Percentiles rank a stretch among this genome's conserved stretches.
Conservation (phyloP, 2,329 filamentous ascomycete species). For the Didymosphaeria variabile region DNA sequence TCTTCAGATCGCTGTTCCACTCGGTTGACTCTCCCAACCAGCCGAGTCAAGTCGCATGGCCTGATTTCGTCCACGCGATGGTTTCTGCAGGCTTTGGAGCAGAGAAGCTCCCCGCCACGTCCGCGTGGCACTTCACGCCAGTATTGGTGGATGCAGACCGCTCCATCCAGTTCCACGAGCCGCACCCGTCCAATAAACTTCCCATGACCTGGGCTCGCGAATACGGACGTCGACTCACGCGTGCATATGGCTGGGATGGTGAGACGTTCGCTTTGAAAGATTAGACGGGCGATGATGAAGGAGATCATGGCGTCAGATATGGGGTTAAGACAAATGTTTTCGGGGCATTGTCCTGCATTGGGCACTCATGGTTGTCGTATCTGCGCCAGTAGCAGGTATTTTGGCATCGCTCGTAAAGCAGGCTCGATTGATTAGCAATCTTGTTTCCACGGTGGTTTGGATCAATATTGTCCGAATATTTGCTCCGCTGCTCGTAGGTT, state of each 20-base stretch:
- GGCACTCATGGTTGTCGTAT: too few relatives aligned
- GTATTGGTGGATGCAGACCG: slow-evolving; percentile 51
- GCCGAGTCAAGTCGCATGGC: slow-evolving; percentile 63
- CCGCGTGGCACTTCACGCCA: slow-evolving; percentile 65
- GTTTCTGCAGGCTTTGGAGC: slow-evolving; percentile 59
- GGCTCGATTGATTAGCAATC: too few relatives aligned
- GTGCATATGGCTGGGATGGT: slow-evolving; percentile 60
- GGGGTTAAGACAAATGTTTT: too few relatives aligned
- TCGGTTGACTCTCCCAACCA: slow-evolving; percentile 42
- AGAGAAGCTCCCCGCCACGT: slow-evolving; percentile 66
- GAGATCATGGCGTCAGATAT: too few relatives aligned
- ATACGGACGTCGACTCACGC: slow-evolving; percentile 59
- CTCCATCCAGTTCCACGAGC: slow-evolving; percentile 69
- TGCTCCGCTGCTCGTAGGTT: too few relatives aligned
- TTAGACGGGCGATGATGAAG: too few relatives aligned
- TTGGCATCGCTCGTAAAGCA: too few relatives aligned
- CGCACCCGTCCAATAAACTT: slow-evolving; percentile 65
- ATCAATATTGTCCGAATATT: too few relatives aligned
- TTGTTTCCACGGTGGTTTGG: too few relatives aligned
- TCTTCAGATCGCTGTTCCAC: slow-evolving; percentile 56
- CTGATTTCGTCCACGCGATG: slow-evolving; percentile 65
- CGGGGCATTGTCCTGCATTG: too few relatives aligned
- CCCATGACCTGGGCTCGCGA: slow-evolving; percentile 57
- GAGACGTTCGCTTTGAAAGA: not conserved
- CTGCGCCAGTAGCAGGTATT: too few relatives aligned